Base-by-base conservation (phyloP, 2,329 filamentous ascomycete genomes). In the Aspergillus sp. region DNA sequence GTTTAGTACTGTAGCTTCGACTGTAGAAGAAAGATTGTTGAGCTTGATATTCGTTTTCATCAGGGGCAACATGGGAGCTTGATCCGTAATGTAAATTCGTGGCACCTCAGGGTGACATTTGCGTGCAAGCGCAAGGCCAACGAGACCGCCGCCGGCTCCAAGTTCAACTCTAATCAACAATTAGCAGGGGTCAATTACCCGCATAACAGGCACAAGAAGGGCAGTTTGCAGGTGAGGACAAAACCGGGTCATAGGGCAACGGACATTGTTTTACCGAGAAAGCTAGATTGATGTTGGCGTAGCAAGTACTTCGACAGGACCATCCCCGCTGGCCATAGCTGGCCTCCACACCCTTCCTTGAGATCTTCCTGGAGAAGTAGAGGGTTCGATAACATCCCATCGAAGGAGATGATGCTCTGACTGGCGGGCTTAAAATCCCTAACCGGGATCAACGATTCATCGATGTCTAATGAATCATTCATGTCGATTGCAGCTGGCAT, bases 251-350 rank as follows among this genome's bases (percentile, higher is more conserved):
- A 38, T 36, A 52, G 59, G 63, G 65, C 60, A 70, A 85, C 88
- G 75, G 75, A 96, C 91, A 96, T 92, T 76, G 86, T 85, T 65
- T 90, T 88, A 60, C 85, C 80, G 59, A 76, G 77, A 64, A 96
- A 76, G 66, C 85, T 80, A n/a, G 84, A 78, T 63, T 80, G 81
- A 68, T 91, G 90, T 71, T 88, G 88, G 55, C 89, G 85, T 61
- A 98, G 82, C 84, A 98, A 85, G 74, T 98, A 96, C 76, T 89
- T 91, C 19, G 90, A 86, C 56, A 99, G 82, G 15, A 95, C 86
- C 87, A 96, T 90, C 10, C 95, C 95, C 0, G 94, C 94, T 3
- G 93, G 94, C 95, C 95, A 98, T 10, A 96, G 84, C 77, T 96
- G 91, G 2, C 95, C 95, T 52, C 95, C 95, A 76, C 95, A 98